phyloP scores from a whole-genome alignment of 2,329 filamentous ascomycete genomes.

The Colletotrichum brevisporum region DNA sequence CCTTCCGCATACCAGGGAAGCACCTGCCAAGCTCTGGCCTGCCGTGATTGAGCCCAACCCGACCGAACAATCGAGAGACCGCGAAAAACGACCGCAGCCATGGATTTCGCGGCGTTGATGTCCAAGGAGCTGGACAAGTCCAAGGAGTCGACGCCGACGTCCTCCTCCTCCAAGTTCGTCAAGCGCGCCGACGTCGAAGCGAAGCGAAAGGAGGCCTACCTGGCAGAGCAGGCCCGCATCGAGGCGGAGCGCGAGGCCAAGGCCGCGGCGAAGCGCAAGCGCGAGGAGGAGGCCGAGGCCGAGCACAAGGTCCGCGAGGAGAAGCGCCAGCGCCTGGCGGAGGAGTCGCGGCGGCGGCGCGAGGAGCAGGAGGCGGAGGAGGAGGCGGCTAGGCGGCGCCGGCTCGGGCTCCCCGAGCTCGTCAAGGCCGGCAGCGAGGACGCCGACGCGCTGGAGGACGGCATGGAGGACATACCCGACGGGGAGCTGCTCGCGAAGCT shows the following conservation, averaged over 20 bases:
- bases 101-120: constrained; percentile 98
- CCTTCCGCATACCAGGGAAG: not conserved
- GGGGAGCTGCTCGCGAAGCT: constrained; percentile 78
- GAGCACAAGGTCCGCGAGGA: constrained; percentile 81
- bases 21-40: constrained; percentile 4
- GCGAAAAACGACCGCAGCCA: constrained; percentile 57
- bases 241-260: constrained; percentile 80
- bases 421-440: constrained; percentile 59
- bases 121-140: constrained; percentile 90
- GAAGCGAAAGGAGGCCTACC: constrained; percentile 83
- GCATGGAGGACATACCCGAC: constrained; percentile 76
- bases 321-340: constrained; percentile 84
- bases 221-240: constrained; percentile 82
- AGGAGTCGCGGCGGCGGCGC: constrained; percentile 78
- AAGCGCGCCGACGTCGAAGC: constrained; percentile 90
- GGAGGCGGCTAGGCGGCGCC: constrained; percentile 79
- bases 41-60: not conserved
- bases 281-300: constrained; percentile 85
- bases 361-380: constrained; percentile 82
- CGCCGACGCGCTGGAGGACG: constrained; percentile 58
- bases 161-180: constrained; percentile 79
- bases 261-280: constrained; percentile 84
- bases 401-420: constrained; percentile 85
- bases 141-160: constrained; percentile 59
- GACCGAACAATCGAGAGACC: constrained; percentile 10